A percentile compares a stretch with the other conserved stretches of the same genome.
Conservation (phyloP, 257 asterid species). For the Catharanthus roseus region DNA sequence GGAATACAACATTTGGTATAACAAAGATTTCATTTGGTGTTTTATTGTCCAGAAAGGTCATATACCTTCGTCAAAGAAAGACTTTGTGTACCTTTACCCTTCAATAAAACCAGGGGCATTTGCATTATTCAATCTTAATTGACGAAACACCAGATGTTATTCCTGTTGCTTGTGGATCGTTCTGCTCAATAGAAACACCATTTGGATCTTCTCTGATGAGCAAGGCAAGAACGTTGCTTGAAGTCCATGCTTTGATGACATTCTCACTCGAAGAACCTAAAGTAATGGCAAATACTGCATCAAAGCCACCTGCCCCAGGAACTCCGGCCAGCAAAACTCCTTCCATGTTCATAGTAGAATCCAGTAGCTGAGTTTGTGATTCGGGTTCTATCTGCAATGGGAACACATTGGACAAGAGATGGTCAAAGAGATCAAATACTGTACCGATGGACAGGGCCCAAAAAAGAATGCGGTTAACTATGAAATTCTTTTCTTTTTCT, state of each 20-base stretch:
- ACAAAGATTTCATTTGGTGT: conserved; percentile 1
- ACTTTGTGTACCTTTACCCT: background rate
- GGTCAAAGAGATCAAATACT: conserved; percentile 12
- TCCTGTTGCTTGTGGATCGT: conserved; percentile 60
- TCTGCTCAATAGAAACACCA: conserved; percentile 65
- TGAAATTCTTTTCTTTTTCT: too few species aligned
- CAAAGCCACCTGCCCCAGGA: conserved; percentile 99
- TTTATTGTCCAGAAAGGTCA: conserved; percentile 11
- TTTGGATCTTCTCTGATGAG: conserved; percentile 85
- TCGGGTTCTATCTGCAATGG: conserved; percentile 85
- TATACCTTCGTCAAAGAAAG: background rate
- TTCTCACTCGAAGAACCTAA: conserved; percentile 55
- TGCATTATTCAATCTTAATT: conserved; percentile 37
- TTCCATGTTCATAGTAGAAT: conserved; percentile 68
- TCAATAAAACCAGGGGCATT: background rate
- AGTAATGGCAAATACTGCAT: conserved; percentile 82
- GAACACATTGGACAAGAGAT: conserved; percentile 4
- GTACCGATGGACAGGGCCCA: background rate
- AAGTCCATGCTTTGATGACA: conserved; percentile 68
- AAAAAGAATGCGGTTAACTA: too few species aligned
- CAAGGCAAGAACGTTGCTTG: conserved; percentile 68
- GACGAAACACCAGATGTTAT: conserved; percentile 53
- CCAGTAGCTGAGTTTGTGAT: conserved; percentile 72
- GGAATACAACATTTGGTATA: conserved; percentile 5
- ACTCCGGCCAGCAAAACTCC: conserved; percentile 90